Evolutionary conservation across 1,284 basidiomycete species (phyloP), one percentile per base, ranked within the genome.

Genomic region (Puccinia hordei): DNA sequence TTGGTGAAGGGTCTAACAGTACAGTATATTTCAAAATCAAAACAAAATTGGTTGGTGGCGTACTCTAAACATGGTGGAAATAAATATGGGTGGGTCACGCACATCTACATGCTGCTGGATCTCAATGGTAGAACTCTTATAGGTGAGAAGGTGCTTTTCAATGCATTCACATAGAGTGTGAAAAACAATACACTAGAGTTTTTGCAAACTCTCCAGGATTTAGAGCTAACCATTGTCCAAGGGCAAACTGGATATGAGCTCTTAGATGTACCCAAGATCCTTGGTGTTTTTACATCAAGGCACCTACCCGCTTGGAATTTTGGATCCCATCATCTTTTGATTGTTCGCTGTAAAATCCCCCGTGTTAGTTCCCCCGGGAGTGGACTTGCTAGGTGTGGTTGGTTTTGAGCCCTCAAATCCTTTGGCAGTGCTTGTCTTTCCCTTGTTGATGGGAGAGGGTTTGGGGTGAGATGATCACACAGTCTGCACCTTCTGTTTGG

Each of bases 291-390:
- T 61, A 30, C 57, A 33, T 61, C 30, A 17, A 33, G 57, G 27
- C 57, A 61, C 30, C 57, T 61, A 30, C 57, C 57, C 13, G 57
- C 57, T 61, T 61, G 57, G 57, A 33, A 27, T 13, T 61, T 61
- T 61, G 30, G 30, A 13, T 15, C 30, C n/a, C 30, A 33, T 33
- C 5, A 9, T 4, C 57, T 30, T 4, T 61, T 61, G 17, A 17
- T 35, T 35, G 57, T 61, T 15, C 57, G 30, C 5, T 33, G 57
- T 33, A 27, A 8, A 35, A 61, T 61, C 12, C 57, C 57, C 17
- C 57, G 33, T 35, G 57, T 9, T 17, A 27, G 1, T 12, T 33
- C 30, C n/a, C 30, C 57, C 30, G 41, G 41, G 8, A 13, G n/a
- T n/a, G n/a, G n/a, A n/a, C n/a, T n/a, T n/a, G n/a, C n/a, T n/a